Conservation (phyloP, 768 basidiomycete species). For the Leccinellum rugosiceps region DNA sequence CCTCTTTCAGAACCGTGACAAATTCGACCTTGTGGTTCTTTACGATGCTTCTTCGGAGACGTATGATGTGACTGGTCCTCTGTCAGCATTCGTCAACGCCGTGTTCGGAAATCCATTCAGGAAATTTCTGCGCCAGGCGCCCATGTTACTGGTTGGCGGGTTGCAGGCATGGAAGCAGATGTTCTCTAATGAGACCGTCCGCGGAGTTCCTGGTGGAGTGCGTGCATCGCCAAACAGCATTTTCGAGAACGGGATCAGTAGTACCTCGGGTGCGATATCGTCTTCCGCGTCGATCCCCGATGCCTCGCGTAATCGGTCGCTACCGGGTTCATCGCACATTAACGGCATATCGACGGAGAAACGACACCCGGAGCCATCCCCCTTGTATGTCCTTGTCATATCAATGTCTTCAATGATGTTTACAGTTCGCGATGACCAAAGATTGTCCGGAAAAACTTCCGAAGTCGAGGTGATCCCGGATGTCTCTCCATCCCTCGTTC, state of each 20-base stretch:
- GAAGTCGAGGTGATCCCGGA: constrained; percentile 15
- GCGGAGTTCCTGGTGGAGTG: constrained; percentile 18
- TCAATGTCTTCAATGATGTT: constrained; percentile 6
- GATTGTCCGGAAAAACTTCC: constrained; percentile 11
- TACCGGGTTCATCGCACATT: constrained; percentile 3
- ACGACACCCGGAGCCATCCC: constrained; percentile 15
- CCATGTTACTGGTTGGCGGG: constrained; percentile 84
- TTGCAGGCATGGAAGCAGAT: constrained; percentile 74
- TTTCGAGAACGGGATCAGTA: constrained; percentile 24
- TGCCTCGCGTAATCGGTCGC: constrained; percentile 12
- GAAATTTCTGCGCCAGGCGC: constrained; percentile 68
- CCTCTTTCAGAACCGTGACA: constrained; percentile 81
- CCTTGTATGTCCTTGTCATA: constrained; percentile 17
- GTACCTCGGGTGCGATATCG: constrained; percentile 26
- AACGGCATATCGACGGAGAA: constrained; percentile 20
- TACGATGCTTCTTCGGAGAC: constrained; percentile 69
- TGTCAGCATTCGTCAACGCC: constrained; percentile 59
- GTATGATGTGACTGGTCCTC: constrained; percentile 48
- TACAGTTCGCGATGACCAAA: constrained; percentile 11
- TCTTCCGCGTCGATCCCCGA: constrained; percentile 17
- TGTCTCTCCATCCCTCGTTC: constrained; percentile 18
- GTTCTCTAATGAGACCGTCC: constrained; percentile 42
- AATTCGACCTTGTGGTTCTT: constrained; percentile 84
- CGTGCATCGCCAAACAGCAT: constrained; percentile 17
- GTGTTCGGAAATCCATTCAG: constrained; percentile 74